Percentiles rank a stretch among this genome's conserved stretches.
Evolutionary conservation across 2,329 filamentous ascomycete species (phyloP).

Genomic region (Cladobotryum protrusum): DNA sequence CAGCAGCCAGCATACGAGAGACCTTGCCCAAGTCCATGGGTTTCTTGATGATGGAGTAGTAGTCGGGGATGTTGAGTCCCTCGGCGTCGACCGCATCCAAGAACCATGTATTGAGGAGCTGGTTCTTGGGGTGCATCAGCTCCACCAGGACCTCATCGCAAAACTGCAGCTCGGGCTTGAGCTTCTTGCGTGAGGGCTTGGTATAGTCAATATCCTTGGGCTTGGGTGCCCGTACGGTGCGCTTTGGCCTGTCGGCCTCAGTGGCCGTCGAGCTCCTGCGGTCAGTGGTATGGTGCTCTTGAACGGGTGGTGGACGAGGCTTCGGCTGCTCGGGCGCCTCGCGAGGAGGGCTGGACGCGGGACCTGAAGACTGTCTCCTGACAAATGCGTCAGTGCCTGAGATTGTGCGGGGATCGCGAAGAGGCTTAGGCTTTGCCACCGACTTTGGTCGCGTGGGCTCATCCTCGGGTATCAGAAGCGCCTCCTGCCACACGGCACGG

Average conservation of each 20-base stretch:
- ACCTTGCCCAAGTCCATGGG: slow-evolving; percentile 94
- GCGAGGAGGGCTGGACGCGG: slow-evolving; percentile 22
- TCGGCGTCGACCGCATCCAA: slow-evolving; percentile 84
- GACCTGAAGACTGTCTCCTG: slow-evolving; percentile 25
- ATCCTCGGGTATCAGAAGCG: slow-evolving; percentile 38
- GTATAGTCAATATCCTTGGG: slow-evolving; percentile 86
- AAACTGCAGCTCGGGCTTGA: slow-evolving; percentile 82
- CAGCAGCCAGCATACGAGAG: slow-evolving; percentile 65
- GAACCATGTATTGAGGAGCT: slow-evolving; percentile 65
- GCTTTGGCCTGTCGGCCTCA: slow-evolving; percentile 77
- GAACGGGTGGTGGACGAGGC: slow-evolving; percentile 13
- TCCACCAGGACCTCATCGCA: slow-evolving; percentile 77
- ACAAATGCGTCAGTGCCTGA: slow-evolving; percentile 18
- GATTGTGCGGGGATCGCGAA: slow-evolving; percentile 28
- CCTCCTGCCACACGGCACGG: slow-evolving; percentile 44
- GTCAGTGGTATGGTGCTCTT: slow-evolving; percentile 17
- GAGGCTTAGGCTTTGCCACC: slow-evolving; percentile 33
- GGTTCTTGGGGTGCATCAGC: slow-evolving; percentile 68
- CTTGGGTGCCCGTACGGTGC: slow-evolving; percentile 87
- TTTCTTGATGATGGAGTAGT: slow-evolving; percentile 90
- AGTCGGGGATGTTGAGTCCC: slow-evolving; percentile 85
- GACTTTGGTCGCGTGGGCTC: slow-evolving; percentile 55
- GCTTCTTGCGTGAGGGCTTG: slow-evolving; percentile 76
- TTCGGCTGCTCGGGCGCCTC: slow-evolving; percentile 17
- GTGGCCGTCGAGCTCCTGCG: slow-evolving; percentile 68